These are phyloP conservation scores for Epichloe sp. DNA, from an alignment of 2,329 filamentous ascomycete genomes.

Conservation along the genomic window DNA sequence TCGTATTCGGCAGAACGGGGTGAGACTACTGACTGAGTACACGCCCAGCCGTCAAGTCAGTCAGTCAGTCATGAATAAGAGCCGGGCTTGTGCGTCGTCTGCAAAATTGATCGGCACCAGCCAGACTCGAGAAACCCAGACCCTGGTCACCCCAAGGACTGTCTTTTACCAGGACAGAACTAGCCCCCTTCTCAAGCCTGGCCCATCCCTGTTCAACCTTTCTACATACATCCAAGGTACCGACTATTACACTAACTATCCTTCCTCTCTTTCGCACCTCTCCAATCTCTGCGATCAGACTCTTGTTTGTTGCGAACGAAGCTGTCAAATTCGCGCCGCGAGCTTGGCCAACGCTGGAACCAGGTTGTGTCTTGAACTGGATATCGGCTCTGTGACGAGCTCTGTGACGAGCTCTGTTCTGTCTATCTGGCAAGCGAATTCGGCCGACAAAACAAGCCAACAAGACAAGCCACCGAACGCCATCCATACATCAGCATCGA, in stretches of 20 bases:
- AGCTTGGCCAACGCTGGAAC: neutral
- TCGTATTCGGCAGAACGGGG: constrained; percentile 2
- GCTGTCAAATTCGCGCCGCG: neutral
- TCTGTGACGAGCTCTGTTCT: neutral
- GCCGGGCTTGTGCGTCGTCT: neutral
- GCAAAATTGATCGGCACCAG: neutral
- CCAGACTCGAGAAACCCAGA: neutral
- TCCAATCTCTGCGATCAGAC: constrained; percentile 1
- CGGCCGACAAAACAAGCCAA: neutral
- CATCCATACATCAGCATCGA: neutral
- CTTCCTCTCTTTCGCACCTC: constrained; percentile 4
- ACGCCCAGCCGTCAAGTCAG: neutral
- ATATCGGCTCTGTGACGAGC: neutral
- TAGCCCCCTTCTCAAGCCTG: constrained; percentile 4
- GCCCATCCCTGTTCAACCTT: constrained; percentile 4
- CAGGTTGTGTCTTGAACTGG: neutral
- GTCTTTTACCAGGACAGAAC: neutral
- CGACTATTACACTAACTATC: constrained; percentile 1
- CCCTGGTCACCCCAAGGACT: constrained; percentile 3
- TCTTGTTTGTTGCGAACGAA: neutral
- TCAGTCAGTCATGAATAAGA: neutral
- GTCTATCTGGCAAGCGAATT: neutral
- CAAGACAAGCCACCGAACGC: neutral
- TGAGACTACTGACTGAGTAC: neutral
- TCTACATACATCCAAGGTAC: constrained; percentile 2